Percentiles rank a stretch among this genome's conserved stretches.
phyloP scores from a whole-genome alignment of 1,284 basidiomycete genomes.

The Apiotrichum porosum region DNA sequence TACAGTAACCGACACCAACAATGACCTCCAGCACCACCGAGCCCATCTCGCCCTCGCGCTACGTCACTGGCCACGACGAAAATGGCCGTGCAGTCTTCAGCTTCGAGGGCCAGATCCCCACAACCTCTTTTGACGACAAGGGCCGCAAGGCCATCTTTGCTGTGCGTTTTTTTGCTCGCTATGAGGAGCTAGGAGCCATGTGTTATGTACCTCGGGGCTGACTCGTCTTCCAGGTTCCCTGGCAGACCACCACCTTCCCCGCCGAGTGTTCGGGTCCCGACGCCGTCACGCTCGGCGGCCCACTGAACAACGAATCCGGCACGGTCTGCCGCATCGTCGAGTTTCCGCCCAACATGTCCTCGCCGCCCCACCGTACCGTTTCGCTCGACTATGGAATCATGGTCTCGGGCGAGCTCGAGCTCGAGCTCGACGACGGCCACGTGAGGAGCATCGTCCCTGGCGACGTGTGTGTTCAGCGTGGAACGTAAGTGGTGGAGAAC shows the following conservation, averaged over 20 bases:
- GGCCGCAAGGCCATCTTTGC: background rate
- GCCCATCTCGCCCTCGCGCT: no score
- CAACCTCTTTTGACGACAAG: background rate
- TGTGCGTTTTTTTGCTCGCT: no score
- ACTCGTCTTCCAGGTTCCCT: background rate
- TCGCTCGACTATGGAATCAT: conserved; percentile 12
- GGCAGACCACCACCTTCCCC: background rate
- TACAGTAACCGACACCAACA: no score
- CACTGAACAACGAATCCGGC: conserved; percentile 6
- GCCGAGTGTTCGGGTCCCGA: background rate
- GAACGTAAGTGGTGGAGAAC: conserved; percentile 1
- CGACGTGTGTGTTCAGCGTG: conserved; percentile 10
- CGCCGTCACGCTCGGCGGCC: conserved; percentile 3
- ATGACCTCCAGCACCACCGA: no score
- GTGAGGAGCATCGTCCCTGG: conserved; percentile 3
- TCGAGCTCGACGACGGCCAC: conserved; percentile 14
- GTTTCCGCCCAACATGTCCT: conserved; percentile 9
- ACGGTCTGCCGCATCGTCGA: conserved; percentile 14
- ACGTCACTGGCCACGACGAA: background rate
- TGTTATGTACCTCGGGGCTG: no score
- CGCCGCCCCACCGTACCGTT: conserved; percentile 11
- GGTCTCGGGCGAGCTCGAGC: conserved; percentile 8
- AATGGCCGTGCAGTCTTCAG: background rate
- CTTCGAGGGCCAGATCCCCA: background rate
- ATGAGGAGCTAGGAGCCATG: no score